Evolutionary conservation across 2,329 filamentous ascomycete genomes (phyloP), one percentile per base, ranked within the genome.

Genomic region (Bipolaris zeicola): DNA sequence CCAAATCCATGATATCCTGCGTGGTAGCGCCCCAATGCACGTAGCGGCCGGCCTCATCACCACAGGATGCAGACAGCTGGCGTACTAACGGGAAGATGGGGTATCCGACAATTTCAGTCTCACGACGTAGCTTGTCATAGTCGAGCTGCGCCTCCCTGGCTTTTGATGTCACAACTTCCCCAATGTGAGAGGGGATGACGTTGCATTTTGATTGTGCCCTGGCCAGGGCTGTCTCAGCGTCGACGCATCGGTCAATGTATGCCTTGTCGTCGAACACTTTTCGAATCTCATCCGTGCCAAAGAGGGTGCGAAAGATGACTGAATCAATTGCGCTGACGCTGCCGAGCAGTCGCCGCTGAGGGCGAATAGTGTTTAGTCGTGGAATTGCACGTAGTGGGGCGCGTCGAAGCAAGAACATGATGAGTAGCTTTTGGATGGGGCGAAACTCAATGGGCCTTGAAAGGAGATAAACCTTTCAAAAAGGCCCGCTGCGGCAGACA

Each of bases 11-110:
- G 55, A 85, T 85, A 61, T 86, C 83, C 60, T 86, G 83, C 0
- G 83, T 86, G 0, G 83, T 85, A 1, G 83, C 82, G 7, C 83
- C 83, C 83, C 83, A 85, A 64, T 85, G 83, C 10, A 85, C 79
- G 61, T 83, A 85, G 56, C 78, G 62, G 26, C 72, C 72, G 14
- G 68, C 71, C 65, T 72, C 73, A 2, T 77, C 73, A 3, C 74
- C 71, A 16, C 72, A 71, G 36, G 67, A 67, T 26, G 72, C 70
- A 1, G 77, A 77, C 22, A 84, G 67, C 55, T 84, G 82, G 34
- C 78, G 74, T 2, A 84, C 79, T 11, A 85, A 63, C 0, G 81
- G 80, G 0, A 85, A 72, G 7, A 85, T 82, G 0, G 82, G 82
- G 51, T 85, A 84, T 1, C 82, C 82, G 0, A 85, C 82, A 42